Evolutionary conservation across 495 filamentous ascomycete species (phyloP).

Genomic region (Penicillium subrubescens): DNA sequence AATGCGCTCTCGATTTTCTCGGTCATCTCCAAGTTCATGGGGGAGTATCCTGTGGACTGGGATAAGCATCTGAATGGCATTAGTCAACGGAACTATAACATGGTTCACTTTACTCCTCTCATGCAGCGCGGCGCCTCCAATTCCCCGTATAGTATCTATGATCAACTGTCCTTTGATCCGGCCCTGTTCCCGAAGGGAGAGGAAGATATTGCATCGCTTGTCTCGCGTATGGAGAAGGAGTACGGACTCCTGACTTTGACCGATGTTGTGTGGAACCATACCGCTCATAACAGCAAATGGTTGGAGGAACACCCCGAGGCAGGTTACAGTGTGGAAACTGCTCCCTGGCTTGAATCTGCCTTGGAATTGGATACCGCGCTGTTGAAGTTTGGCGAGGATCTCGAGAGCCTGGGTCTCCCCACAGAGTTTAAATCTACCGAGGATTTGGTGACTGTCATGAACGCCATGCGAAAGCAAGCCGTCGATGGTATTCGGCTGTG

Average conservation of each 20-base stretch:
- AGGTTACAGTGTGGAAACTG: slow-evolving; percentile 91
- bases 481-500: slow-evolving; percentile 77
- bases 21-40: slow-evolving; percentile 98
- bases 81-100: slow-evolving; percentile 89
- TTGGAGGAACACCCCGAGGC: slow-evolving; percentile 92
- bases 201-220: slow-evolving; percentile 74
- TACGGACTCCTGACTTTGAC: slow-evolving; percentile 86
- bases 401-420: slow-evolving; percentile 69
- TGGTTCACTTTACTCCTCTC: slow-evolving; percentile 97
- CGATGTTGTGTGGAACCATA: slow-evolving; percentile 98
- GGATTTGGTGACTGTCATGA: slow-evolving; percentile 83
- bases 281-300: slow-evolving; percentile 94
- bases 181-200: slow-evolving; percentile 84
- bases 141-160: slow-evolving; percentile 94
- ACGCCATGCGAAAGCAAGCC: slow-evolving; percentile 76
- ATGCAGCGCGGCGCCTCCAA: slow-evolving; percentile 88
- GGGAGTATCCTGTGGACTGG: slow-evolving; percentile 85
- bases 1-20: slow-evolving; percentile 90
- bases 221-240: slow-evolving; percentile 80
- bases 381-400: slow-evolving; percentile 70
- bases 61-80: slow-evolving; percentile 86
- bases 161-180: slow-evolving; percentile 87
- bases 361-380: slow-evolving; percentile 84
- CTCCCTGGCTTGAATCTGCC: slow-evolving; percentile 89
- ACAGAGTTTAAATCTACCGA: slow-evolving; percentile 68